phyloP scores from a whole-genome alignment of 2,329 filamentous ascomycete species.

The Biscogniauxia mediterranea region DNA sequence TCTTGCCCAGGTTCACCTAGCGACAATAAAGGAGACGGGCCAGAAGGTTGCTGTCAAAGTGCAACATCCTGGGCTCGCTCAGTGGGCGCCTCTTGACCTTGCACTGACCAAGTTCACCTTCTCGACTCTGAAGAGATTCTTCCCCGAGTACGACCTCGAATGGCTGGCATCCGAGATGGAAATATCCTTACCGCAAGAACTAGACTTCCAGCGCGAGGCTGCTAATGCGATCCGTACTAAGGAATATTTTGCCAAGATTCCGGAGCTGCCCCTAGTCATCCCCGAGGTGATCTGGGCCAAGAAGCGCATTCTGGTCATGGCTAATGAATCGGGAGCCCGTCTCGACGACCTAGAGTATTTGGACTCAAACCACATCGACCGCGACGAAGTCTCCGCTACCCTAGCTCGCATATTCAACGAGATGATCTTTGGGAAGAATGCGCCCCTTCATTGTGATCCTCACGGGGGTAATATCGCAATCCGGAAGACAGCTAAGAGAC shows the following conservation, averaged over 20 bases:
- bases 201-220: conserved; percentile 86
- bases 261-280: conserved; percentile 78
- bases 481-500: conserved; percentile 65
- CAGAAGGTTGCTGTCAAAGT: conserved; percentile 94
- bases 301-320: conserved; percentile 91
- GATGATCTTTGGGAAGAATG: conserved; percentile 93
- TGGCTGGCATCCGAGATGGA: conserved; percentile 97
- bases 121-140: conserved; percentile 83
- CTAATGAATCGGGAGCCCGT: conserved; percentile 80
- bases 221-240: conserved; percentile 77
- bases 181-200: conserved; percentile 80
- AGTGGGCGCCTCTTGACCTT: conserved; percentile 88
- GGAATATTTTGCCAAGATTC: conserved; percentile 74
- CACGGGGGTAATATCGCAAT: conserved; percentile 96
- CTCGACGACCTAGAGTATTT: conserved; percentile 87
- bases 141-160: conserved; percentile 95
- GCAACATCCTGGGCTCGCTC: conserved; percentile 84
- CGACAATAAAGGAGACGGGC: conserved; percentile 76
- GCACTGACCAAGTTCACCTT: conserved; percentile 87
- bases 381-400: conserved; percentile 91
- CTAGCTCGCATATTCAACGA: conserved; percentile 95
- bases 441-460: conserved; percentile 92
- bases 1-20: conserved; percentile 89
- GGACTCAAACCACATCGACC: conserved; percentile 81
- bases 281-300: conserved; percentile 88